Percentiles rank a stretch among this genome's conserved stretches.
These are phyloP conservation scores for Nicotiana paniculata DNA, from an alignment of 257 asterid species.

Conservation along the genomic window DNA sequence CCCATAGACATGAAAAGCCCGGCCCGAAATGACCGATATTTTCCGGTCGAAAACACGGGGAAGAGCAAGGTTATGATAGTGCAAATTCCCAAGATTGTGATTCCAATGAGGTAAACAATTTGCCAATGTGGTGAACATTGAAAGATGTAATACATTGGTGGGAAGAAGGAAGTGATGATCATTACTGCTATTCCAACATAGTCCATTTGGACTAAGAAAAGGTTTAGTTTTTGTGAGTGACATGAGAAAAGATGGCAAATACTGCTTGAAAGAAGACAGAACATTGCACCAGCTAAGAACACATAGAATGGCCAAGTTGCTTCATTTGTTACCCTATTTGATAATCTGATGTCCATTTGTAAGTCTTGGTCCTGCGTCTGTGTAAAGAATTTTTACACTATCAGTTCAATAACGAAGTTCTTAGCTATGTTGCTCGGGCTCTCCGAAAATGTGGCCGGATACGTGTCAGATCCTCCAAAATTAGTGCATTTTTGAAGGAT, in stretches of 20 bases:
- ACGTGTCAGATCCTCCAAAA: too few species aligned
- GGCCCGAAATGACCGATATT: conserved; percentile 55
- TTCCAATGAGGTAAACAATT: conserved; percentile 17
- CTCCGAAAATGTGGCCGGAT: too few species aligned
- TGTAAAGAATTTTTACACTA: conserved; percentile 20
- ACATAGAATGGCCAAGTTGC: conserved; percentile 85
- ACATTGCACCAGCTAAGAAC: conserved; percentile 72
- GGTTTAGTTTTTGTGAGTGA: conserved; percentile 58
- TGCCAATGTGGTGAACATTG: conserved; percentile 13
- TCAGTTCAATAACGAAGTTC: too few species aligned
- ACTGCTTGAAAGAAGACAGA: conserved; percentile 88
- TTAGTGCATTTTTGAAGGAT: too few species aligned
- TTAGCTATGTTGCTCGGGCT: too few species aligned
- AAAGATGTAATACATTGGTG: conserved; percentile 17
- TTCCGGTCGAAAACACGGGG: conserved; percentile 58
- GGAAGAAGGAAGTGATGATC: conserved; percentile 78
- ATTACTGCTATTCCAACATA: conserved; percentile 84
- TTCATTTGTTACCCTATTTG: conserved; percentile 16
- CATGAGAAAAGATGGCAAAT: conserved; percentile 82
- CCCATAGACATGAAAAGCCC: conserved; percentile 78
- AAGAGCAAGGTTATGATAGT: conserved; percentile 58
- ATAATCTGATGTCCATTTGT: conserved; percentile 21
- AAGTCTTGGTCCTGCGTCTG: conserved; percentile 29
- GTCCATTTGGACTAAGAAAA: conserved; percentile 60
- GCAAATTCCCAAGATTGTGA: conserved; percentile 60